Conservation (phyloP, 1,284 basidiomycete species). For the Ceratobasidium sp. region DNA sequence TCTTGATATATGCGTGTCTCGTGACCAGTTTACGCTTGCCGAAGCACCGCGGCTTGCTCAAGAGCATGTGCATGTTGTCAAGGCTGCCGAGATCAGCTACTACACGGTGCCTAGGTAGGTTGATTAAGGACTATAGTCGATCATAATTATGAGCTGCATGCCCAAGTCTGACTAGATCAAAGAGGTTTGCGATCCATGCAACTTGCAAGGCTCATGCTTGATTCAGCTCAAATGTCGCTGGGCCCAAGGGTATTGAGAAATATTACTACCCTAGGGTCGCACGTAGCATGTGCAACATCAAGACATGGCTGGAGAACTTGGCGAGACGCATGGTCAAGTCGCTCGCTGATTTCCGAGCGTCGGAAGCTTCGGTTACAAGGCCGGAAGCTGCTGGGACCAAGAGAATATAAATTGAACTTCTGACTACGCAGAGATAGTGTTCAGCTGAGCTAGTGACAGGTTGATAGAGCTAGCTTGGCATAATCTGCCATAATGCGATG, state of each 20-base stretch:
- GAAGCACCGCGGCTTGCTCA: not conserved
- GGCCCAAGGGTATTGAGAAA: not conserved
- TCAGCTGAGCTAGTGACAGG: not conserved
- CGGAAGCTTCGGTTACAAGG: not conserved
- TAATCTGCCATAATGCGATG: conserved; percentile 20
- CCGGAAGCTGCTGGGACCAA: no score
- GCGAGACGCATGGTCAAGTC: not conserved
- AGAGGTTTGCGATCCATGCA: not conserved
- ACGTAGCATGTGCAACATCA: no score
- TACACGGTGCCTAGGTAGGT: no score
- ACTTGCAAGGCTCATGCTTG: not conserved
- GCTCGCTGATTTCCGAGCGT: conserved; percentile 5
- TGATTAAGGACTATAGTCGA: no score
- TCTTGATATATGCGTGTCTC: not conserved
- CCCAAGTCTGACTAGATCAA: not conserved
- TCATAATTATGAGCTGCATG: not conserved
- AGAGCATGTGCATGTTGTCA: no score
- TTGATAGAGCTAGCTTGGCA: not conserved
- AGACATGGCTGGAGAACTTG: not conserved
- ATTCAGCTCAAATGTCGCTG: no score
- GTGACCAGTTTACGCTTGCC: not conserved
- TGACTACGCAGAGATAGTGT: no score
- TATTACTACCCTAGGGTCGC: not conserved
- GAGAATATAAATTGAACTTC: no score
- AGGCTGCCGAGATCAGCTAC: no score